Base-by-base conservation (phyloP, 352 stramenopile genomes). In the Pilasporangium apinafurcum region DNA sequence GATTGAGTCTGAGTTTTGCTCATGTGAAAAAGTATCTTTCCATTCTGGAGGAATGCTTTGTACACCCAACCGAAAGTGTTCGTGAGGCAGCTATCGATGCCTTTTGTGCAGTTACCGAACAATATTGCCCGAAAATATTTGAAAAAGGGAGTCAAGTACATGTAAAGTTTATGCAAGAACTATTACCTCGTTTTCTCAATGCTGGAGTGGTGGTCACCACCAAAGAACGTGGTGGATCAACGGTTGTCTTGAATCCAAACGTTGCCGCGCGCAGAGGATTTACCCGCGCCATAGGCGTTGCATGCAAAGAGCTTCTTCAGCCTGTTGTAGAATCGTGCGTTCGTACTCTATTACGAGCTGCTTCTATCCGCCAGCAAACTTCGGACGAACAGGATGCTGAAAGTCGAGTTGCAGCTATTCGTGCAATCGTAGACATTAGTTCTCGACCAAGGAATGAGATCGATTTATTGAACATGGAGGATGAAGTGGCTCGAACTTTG, bases 351-450 rank as follows among this genome's bases (percentile, higher is more conserved):
- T 37, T 84, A 47, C 53, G 52, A 35, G 73, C 76, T 4, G 60
- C 70, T 20, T 56, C 63, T 10, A 60, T 87, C n/a, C 34, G 43
- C 1, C 52, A 65, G 16, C 68, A 83, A 36, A 71, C 53, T 6
- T 48, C 54, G 16, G 83, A 95, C 33, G 81, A 96, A 24, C 74
- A 84, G 44, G 89, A 98, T 46, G 96, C 96, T 14, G 96, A 98
- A 62, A 98, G 95, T 21, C 79, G 96, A 28, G 78, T 97, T 18
- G 97, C 98, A 58, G 89, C 95, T 5, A 79, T 99, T 18, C 62
- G 66, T 33, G 82, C 95, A n/a, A 56, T 99, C 0, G 71, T 86
- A 1, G 82, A 95, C 41, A 61, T 99, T 2, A 78, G 65, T 20
- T 81, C 81, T 53, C 62, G 79, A 38, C 35, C 35, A 31, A 49